Evolutionary conservation across 805 yeast species (phyloP), one percentile per base, ranked within the genome.

Genomic region (Saturnispora halmiae): DNA sequence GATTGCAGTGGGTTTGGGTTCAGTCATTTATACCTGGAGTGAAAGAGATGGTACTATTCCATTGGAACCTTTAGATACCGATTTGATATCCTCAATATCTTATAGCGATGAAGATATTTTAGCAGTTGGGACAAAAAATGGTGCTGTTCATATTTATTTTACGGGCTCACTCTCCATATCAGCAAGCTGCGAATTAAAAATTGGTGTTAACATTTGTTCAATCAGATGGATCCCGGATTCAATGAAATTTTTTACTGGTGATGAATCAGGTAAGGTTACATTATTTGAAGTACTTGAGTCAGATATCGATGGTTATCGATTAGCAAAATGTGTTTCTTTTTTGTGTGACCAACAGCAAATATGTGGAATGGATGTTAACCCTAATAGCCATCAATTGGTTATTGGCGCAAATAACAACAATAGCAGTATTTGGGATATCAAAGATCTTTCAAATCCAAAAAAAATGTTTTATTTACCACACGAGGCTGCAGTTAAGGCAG

Each of bases 381-480:
- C 63, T 4, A 73, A 72, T 39, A 61, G 63, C 19, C 62, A 66
- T 2, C 79, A 79, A 41, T 52, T 84, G 27, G 87, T 95, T 0
- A 71, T 83, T 7, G 96, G 96, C 1, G 83, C 86, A 2, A 87
- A 87, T 55, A 94, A 87, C 54, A 85, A 87, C 52, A 64, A 75
- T 14, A 83, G 90, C 44, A 69, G 83, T 1, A 64, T 88, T 2
- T 87, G 95, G 95, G 76, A 82, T 48, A 69, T 82, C 16, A 39
- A 62, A 2, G 54, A 66, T 40, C 43, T 61, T 4, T 32, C 46
- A 4, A 41, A 54, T 0, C 82, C 90, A 8, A 51, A 41, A 18
- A 50, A 73, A 36, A 59, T 63, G 45, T 75, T 68, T 53, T 55
- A 59, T 8, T 63, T 87, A 38, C 73, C 69, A 1, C 96, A 88